Evolutionary conservation across 83 land plant species (phyloP).

Genomic region (Picea mariana): DNA sequence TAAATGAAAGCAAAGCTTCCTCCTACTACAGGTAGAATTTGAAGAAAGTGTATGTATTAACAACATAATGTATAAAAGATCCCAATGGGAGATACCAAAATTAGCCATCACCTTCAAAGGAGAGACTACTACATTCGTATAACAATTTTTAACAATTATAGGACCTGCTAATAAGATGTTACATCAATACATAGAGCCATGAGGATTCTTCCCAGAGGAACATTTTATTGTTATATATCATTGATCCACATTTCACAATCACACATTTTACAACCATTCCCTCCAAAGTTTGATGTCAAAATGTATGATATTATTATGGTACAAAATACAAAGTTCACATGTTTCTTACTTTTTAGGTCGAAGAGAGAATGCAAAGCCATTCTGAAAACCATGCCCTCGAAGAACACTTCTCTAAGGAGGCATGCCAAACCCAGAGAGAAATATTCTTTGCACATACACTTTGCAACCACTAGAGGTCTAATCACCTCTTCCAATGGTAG

Average conservation of each 20-base stretch:
- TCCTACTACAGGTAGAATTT: not conserved
- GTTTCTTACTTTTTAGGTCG: no score
- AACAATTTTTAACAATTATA: no score
- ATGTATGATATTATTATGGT: no score
- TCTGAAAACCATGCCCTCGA: slow-evolving; percentile 27
- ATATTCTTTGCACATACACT: slow-evolving; percentile 43
- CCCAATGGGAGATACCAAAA: not conserved
- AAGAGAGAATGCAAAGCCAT: no score
- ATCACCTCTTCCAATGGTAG: slow-evolving; percentile 59
- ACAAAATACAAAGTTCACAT: no score
- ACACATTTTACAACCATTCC: no score
- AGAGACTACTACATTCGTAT: slow-evolving; percentile 10
- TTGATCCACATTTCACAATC: no score
- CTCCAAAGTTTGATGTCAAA: no score
- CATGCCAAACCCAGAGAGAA: slow-evolving; percentile 48
- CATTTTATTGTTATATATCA: no score
- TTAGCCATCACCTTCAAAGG: not conserved
- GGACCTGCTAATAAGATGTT: no score
- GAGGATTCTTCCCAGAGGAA: no score
- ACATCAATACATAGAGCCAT: no score
- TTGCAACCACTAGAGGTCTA: slow-evolving; percentile 55
- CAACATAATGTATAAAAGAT: not conserved
- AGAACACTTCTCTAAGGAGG: slow-evolving; percentile 33
- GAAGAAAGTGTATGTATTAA: not conserved
- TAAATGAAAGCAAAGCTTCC: not conserved